Conservation (phyloP, 306 rosid genomes). For the Morella rubra region DNA sequence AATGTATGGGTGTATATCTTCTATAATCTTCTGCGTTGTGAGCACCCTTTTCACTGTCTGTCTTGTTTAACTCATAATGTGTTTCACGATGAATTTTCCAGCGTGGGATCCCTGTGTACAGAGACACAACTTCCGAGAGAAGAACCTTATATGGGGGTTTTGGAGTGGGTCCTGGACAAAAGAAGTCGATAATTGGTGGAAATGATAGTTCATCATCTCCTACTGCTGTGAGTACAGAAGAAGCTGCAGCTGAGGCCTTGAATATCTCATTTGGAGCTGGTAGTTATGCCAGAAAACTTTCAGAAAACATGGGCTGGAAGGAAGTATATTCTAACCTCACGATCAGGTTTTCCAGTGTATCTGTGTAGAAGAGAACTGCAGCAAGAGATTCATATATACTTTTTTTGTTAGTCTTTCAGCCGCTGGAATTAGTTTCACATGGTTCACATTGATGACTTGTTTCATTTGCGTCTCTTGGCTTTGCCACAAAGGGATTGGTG, state of each 20-base stretch:
- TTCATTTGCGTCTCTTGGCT: conserved; percentile 49
- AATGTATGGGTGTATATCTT: neutral
- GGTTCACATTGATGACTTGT: neutral
- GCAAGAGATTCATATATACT: no score
- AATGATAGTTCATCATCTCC: conserved; percentile 41
- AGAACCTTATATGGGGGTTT: conserved; percentile 79
- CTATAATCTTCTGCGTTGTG: neutral
- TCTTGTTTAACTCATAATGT: conserved; percentile 13
- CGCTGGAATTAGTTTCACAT: neutral
- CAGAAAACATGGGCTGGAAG: conserved; percentile 87
- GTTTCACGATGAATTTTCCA: conserved; percentile 34
- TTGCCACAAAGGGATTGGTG: conserved; percentile 59
- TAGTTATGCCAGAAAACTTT: conserved; percentile 73
- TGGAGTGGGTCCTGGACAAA: conserved; percentile 87
- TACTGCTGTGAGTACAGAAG: conserved; percentile 36
- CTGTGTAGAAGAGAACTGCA: neutral
- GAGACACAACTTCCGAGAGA: conserved; percentile 92
- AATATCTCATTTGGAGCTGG: conserved; percentile 74
- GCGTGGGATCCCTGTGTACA: conserved; percentile 48
- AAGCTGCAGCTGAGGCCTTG: conserved; percentile 68
- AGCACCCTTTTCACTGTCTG: conserved; percentile 6
- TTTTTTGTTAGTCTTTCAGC: no score
- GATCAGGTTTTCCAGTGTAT: neutral
- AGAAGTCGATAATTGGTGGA: conserved; percentile 31
- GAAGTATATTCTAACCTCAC: conserved; percentile 52